Conservation (phyloP, 2,329 filamentous ascomycete species). For the Pseudopithomyces chartarum region DNA sequence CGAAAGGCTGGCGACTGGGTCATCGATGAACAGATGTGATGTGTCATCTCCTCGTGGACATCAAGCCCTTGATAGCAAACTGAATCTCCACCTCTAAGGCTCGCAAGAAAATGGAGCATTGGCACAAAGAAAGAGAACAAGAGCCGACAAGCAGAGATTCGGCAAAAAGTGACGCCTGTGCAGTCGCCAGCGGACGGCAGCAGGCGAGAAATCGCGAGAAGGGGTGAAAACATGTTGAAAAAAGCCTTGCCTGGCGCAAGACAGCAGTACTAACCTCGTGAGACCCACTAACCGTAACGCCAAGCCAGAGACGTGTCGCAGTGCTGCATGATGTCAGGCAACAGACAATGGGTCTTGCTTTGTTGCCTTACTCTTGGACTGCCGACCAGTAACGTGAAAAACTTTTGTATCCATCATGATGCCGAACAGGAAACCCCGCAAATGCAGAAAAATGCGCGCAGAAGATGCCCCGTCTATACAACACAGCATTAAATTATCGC, state of each 20-base stretch:
- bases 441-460: constrained; percentile 47
- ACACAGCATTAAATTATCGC: constrained; percentile 47
- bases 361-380: constrained; percentile 17
- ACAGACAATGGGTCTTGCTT: constrained; percentile 13
- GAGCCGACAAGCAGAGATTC: background rate
- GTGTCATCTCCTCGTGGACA: constrained; percentile 2
- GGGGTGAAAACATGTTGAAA: background rate
- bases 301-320: constrained; percentile 13
- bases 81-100: constrained; percentile 9
- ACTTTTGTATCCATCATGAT: constrained; percentile 27
- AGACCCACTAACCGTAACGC: constrained; percentile 12
- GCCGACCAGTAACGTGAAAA: constrained; percentile 24
- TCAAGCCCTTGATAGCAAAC: background rate
- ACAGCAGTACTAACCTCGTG: constrained; percentile 3
- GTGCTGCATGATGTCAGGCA: constrained; percentile 9
- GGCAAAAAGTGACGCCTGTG: constrained; percentile 6
- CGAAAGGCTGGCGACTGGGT: background rate
- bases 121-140: constrained; percentile 16
- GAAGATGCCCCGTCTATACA: constrained; percentile 48
- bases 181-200: constrained; percentile 2
- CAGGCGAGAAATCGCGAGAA: background rate
- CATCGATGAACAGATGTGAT: constrained; percentile 8
- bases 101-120: constrained; percentile 14
- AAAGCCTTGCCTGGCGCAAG: background rate
- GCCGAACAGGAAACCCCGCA: constrained; percentile 34